Evolutionary conservation across 2,329 filamentous ascomycete genomes (phyloP).

Genomic region (Alternaria alternata): DNA sequence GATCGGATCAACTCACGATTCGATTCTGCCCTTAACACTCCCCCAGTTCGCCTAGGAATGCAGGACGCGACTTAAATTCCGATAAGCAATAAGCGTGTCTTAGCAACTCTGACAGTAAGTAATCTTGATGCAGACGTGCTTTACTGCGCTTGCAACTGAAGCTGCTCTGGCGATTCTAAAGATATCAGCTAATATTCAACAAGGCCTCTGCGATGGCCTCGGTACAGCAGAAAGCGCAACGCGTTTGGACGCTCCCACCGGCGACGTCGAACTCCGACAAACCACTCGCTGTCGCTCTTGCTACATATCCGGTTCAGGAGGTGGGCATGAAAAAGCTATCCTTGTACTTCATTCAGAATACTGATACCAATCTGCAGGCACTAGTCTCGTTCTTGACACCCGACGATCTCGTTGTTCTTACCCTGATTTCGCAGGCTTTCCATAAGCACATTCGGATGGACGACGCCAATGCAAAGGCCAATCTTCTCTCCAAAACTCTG

Average conservation of each 20-base stretch:
- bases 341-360: neutral
- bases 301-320: conserved; percentile 17
- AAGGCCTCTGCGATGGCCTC: neutral
- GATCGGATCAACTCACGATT: neutral
- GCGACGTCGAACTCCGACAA: conserved; percentile 5
- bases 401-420: conserved; percentile 8
- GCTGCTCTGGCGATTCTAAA: neutral
- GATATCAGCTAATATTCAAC: neutral
- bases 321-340: neutral
- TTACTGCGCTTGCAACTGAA: neutral
- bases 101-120: neutral
- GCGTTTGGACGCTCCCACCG: conserved; percentile 9
- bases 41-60: neutral
- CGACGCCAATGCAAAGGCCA: conserved; percentile 13
- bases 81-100: neutral
- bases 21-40: neutral
- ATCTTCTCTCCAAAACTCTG: conserved; percentile 18
- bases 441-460: conserved; percentile 15
- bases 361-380: conserved; percentile 2
- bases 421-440: conserved; percentile 10
- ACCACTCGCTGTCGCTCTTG: conserved; percentile 3
- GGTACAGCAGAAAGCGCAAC: neutral
- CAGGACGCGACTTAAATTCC: neutral
- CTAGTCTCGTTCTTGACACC: conserved; percentile 14
- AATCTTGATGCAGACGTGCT: neutral